phyloP scores from a whole-genome alignment of 176 grass and related monocot species.

The Saccharum spontaneum region DNA sequence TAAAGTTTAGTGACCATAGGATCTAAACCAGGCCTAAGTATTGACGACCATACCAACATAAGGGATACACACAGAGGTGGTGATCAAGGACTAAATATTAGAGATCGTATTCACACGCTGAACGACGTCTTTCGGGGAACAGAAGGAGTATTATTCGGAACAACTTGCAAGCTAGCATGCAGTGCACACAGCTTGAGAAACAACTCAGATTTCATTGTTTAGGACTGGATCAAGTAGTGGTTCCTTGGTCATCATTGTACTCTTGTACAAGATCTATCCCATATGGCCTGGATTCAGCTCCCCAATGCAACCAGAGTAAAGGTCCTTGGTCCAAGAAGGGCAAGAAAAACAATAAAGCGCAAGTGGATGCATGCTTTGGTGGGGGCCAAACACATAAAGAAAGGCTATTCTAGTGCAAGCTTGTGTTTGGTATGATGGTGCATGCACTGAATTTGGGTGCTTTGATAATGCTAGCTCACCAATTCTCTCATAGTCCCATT shows the following conservation, averaged over 20 bases:
- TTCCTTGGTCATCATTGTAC: not conserved
- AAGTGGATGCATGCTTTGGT: not conserved
- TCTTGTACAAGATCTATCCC: not conserved
- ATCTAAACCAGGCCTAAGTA: no score
- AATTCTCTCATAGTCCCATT: not conserved
- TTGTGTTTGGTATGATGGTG: not conserved
- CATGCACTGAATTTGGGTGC: slow-evolving; percentile 23
- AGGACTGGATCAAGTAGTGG: not conserved
- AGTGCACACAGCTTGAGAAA: not conserved
- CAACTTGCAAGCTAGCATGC: slow-evolving; percentile 1
- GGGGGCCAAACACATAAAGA: no score
- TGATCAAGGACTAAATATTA: not conserved
- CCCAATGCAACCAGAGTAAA: not conserved
- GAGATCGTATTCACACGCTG: not conserved
- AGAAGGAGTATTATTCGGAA: not conserved
- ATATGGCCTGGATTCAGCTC: not conserved
- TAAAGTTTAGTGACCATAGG: no score
- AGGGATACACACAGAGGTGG: no score
- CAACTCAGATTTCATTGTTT: not conserved
- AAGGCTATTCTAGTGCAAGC: no score
- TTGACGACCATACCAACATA: no score
- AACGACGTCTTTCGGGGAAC: not conserved
- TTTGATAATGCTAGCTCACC: not conserved
- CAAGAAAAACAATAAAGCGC: not conserved
- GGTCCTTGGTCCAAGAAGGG: not conserved